Evolutionary conservation across 768 basidiomycete species (phyloP).

Genomic region (Termitomyces sp.): DNA sequence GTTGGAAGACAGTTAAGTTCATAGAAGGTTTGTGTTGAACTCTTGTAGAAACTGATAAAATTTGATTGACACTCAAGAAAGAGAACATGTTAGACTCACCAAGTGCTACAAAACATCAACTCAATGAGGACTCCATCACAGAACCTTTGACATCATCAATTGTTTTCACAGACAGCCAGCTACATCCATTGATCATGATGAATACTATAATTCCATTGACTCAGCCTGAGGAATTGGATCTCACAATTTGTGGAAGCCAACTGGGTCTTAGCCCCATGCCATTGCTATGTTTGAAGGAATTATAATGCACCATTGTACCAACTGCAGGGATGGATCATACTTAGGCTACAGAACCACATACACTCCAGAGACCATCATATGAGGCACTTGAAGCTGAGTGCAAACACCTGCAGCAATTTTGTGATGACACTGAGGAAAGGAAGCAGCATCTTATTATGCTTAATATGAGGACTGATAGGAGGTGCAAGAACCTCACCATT

Average conservation of each 20-base stretch:
- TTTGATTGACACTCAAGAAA: no score
- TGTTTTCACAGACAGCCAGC: background rate
- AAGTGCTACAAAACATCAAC: no score
- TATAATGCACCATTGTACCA: background rate
- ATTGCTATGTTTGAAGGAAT: no score
- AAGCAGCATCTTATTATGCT: background rate
- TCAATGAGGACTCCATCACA: background rate
- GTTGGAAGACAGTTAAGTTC: no score
- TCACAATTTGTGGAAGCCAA: background rate
- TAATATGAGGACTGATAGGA: background rate
- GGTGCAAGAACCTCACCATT: background rate
- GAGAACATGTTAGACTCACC: no score
- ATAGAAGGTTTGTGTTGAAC: no score
- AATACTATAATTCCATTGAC: background rate
- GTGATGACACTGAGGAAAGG: background rate
- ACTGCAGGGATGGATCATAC: no score
- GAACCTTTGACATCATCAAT: background rate
- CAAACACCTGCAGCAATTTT: background rate
- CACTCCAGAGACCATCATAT: background rate
- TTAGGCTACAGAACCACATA: no score
- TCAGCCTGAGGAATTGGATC: background rate
- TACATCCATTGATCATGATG: background rate
- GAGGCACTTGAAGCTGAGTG: background rate
- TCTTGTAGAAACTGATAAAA: no score
- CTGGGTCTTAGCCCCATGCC: no score